Percentiles rank a stretch among this genome's conserved stretches.
Conservation (phyloP, 2,329 filamentous ascomycete genomes). For the Paracoccidioides lutzii region DNA sequence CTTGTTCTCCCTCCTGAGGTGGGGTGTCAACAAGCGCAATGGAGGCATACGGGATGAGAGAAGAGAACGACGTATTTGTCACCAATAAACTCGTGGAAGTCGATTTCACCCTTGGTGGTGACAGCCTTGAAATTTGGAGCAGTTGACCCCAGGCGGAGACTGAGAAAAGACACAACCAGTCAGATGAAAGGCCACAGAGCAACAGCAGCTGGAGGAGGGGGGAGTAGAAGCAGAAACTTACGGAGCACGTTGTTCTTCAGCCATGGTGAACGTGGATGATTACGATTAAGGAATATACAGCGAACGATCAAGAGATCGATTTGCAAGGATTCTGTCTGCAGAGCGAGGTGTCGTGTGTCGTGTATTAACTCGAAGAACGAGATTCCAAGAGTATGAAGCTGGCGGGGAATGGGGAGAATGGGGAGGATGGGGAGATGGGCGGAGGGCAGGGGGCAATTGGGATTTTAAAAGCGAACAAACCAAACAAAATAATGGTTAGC, state of each 20-base stretch:
- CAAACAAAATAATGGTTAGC: too few relatives aligned
- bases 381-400: too few relatives aligned
- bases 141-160: constrained; percentile 51
- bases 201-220: neutral
- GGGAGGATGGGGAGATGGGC: too few relatives aligned
- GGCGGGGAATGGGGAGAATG: too few relatives aligned
- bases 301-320: too few relatives aligned
- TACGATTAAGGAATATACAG: too few relatives aligned
- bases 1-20: neutral
- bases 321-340: too few relatives aligned
- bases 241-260: constrained; percentile 30
- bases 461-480: too few relatives aligned
- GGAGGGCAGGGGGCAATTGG: too few relatives aligned
- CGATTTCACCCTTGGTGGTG: constrained; percentile 52
- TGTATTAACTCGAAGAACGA: too few relatives aligned
- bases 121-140: constrained; percentile 59
- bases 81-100: constrained; percentile 61
- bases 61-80: constrained; percentile 59
- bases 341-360: too few relatives aligned
- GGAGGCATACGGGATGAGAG: constrained; percentile 46
- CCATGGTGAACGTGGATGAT: constrained; percentile 23
- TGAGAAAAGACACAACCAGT: constrained; percentile 12
- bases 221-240: constrained; percentile 18
- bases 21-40: neutral
- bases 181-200: neutral